Evolutionary conservation across 305 asterid species (phyloP).

Genomic region (Solanum hybrid): DNA sequence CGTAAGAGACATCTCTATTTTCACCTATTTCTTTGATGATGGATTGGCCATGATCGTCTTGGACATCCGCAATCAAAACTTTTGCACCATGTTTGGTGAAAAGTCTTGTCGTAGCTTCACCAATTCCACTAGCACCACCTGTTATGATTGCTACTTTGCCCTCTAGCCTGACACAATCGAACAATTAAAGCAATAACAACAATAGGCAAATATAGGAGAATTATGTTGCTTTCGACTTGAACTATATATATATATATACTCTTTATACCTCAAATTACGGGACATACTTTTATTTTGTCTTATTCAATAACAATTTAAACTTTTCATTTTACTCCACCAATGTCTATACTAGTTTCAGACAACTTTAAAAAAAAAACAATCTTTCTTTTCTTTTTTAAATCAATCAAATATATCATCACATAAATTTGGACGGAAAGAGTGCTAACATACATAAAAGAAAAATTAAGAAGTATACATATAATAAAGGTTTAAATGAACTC

Average conservation of each 20-base stretch:
- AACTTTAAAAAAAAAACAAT: background rate
- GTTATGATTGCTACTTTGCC: slow-evolving; percentile 42
- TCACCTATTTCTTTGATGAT: background rate
- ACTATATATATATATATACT: background rate
- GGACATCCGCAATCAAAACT: slow-evolving; percentile 19
- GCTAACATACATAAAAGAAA: background rate
- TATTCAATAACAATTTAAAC: background rate
- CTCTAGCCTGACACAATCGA: slow-evolving; percentile 15
- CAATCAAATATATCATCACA: background rate
- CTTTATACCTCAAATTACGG: background rate
- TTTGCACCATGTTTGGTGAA: slow-evolving; percentile 35
- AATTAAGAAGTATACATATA: background rate
- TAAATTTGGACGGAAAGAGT: background rate
- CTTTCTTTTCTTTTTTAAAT: background rate
- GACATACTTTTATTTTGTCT: background rate
- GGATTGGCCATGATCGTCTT: background rate
- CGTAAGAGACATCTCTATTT: background rate
- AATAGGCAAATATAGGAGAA: background rate
- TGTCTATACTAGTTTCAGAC: background rate
- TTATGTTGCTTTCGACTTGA: background rate
- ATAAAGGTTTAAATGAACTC: background rate
- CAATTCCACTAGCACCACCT: slow-evolving; percentile 20
- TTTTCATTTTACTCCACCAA: background rate
- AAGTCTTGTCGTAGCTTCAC: slow-evolving; percentile 17
- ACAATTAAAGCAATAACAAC: background rate